Conservation (phyloP, 2,329 filamentous ascomycete species). For the Cordyceps pruinosa region DNA sequence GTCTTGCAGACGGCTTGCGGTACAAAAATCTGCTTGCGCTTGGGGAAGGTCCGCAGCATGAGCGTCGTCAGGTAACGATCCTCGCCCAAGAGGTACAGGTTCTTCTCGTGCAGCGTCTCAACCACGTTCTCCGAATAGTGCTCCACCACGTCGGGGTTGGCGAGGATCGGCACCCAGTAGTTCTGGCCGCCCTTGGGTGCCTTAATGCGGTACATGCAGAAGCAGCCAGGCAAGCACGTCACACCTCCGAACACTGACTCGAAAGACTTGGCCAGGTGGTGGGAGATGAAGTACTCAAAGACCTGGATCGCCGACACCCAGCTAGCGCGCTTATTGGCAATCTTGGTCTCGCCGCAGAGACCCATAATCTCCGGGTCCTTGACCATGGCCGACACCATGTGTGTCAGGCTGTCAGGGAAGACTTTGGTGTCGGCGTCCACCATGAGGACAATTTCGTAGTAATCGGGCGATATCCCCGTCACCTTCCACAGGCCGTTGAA, state of each 20-base stretch:
- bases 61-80: slow-evolving; percentile 94
- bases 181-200: slow-evolving; percentile 96
- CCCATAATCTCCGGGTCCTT: slow-evolving; percentile 99
- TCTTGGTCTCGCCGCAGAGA: slow-evolving; percentile 97
- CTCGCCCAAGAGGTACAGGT: slow-evolving; percentile 82
- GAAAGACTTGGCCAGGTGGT: slow-evolving; percentile 94
- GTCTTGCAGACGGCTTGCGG: slow-evolving; percentile 99
- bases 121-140: slow-evolving; percentile 99
- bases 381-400: slow-evolving; percentile 99
- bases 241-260: slow-evolving; percentile 98
- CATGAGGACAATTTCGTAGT: slow-evolving; percentile 97
- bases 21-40: slow-evolving; percentile 97
- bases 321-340: slow-evolving; percentile 90
- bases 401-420: slow-evolving; percentile 94
- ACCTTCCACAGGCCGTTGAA: slow-evolving; percentile 99
- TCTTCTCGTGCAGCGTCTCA: slow-evolving; percentile 97
- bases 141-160: slow-evolving; percentile 96
- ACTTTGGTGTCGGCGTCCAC: slow-evolving; percentile 99
- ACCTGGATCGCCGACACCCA: slow-evolving; percentile 99
- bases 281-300: slow-evolving; percentile 99
- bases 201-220: slow-evolving; percentile 99
- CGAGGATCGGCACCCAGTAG: slow-evolving; percentile 98
- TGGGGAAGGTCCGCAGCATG: slow-evolving; percentile 98
- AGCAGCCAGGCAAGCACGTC: slow-evolving; percentile 95
- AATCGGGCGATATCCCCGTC: slow-evolving; percentile 95